phyloP scores from a whole-genome alignment of 1,284 basidiomycete genomes.

The Quambalaria eucalypti region DNA sequence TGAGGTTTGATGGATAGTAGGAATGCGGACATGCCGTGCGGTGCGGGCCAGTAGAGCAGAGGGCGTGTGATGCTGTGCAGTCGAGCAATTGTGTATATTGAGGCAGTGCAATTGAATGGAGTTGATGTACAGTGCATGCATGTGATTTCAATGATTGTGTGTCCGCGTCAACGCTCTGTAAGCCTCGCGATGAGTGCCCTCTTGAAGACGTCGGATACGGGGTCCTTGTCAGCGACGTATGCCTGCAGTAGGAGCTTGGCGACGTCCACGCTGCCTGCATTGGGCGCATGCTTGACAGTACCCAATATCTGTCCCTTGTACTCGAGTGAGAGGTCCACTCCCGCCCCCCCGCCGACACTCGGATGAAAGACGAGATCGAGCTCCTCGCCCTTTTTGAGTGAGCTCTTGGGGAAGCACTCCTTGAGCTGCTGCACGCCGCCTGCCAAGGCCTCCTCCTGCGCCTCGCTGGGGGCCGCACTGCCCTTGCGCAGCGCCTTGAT shows the following conservation, averaged over 20 bases:
- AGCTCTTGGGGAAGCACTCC: constrained; percentile 49
- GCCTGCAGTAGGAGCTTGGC: constrained; percentile 35
- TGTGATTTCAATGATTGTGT: background rate
- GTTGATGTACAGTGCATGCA: background rate
- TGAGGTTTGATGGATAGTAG: constrained; percentile 1
- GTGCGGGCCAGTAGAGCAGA: background rate
- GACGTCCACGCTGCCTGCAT: constrained; percentile 5
- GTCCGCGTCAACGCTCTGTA: background rate
- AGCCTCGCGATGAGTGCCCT: background rate
- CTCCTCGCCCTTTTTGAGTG: constrained; percentile 50
- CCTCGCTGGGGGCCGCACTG: constrained; percentile 3
- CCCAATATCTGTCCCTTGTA: constrained; percentile 25
- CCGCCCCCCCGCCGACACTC: background rate
- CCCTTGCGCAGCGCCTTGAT: constrained; percentile 52
- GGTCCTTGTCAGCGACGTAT: constrained; percentile 35
- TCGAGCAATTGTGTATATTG: no score
- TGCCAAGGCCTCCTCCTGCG: constrained; percentile 31
- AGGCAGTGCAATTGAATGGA: background rate
- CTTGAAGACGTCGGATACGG: constrained; percentile 14
- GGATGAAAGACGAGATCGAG: constrained; percentile 45
- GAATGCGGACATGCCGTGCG: background rate
- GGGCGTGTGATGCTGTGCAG: no score
- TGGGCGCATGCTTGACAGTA: constrained; percentile 3
- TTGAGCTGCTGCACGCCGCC: constrained; percentile 48
- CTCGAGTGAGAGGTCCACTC: constrained; percentile 18